Conservation (phyloP, 228 moss, liverwort and hornwort genomes). For the Sphagnum fallax region DNA sequence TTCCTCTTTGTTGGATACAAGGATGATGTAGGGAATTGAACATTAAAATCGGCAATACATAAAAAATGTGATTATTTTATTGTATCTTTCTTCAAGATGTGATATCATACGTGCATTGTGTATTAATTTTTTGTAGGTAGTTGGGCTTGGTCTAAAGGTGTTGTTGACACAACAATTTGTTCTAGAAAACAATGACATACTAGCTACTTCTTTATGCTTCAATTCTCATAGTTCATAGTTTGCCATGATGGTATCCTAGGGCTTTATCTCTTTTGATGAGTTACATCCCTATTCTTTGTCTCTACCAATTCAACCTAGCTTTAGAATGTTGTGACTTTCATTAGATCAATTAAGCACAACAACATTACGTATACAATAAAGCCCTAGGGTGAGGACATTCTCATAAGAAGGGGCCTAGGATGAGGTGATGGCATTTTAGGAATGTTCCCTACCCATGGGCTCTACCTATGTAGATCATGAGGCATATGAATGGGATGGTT, state of each 20-base stretch:
- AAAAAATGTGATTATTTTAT: not conserved
- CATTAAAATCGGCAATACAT: too few species aligned
- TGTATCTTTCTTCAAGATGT: not conserved
- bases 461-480: too few species aligned
- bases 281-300: slow-evolving; percentile 15
- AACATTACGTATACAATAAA: too few species aligned
- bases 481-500: too few species aligned
- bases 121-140: slow-evolving; percentile 20
- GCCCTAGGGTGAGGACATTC: too few species aligned
- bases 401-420: too few species aligned
- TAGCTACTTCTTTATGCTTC: slow-evolving; percentile 50
- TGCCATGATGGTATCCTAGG: slow-evolving; percentile 50
- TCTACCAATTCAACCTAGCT: not conserved
- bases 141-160: slow-evolving; percentile 54
- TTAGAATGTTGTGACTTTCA: not conserved
- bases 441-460: too few species aligned
- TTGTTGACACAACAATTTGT: slow-evolving; percentile 65
- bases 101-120: not conserved
- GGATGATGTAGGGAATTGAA: too few species aligned
- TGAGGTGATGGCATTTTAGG: too few species aligned
- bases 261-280: slow-evolving; percentile 84
- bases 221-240: slow-evolving; percentile 47
- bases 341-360: too few species aligned
- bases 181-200: slow-evolving; percentile 42
- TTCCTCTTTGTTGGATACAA: too few species aligned